Evolutionary conservation across 2,329 filamentous ascomycete genomes (phyloP).

Genomic region (Phialocephala sp.): DNA sequence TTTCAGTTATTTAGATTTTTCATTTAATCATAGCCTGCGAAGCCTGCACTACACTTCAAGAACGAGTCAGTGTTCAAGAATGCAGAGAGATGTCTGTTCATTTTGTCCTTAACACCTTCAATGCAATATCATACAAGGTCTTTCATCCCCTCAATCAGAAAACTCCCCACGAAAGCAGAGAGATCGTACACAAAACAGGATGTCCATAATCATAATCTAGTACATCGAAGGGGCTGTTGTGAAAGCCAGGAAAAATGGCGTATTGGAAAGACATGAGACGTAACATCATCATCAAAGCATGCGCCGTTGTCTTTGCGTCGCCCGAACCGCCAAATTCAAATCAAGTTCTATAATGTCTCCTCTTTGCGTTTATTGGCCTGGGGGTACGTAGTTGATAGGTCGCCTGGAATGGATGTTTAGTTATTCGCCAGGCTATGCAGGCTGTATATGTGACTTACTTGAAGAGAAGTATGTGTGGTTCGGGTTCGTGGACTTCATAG

Average conservation of each 20-base stretch:
- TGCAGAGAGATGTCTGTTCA: slow-evolving; percentile 7
- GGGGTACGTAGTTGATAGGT: slow-evolving; percentile 38
- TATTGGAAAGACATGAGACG: slow-evolving; percentile 42
- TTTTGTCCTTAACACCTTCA: slow-evolving; percentile 8
- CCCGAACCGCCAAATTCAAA: slow-evolving; percentile 36
- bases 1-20: too few species aligned
- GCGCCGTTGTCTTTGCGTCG: slow-evolving; percentile 35
- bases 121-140: slow-evolving; percentile 10
- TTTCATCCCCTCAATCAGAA: slow-evolving; percentile 2
- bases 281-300: slow-evolving; percentile 45
- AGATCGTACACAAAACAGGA: slow-evolving; percentile 26
- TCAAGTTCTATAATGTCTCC: slow-evolving; percentile 26
- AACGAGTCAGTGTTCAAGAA: neutral
- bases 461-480: slow-evolving; percentile 97
- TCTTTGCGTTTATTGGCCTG: slow-evolving; percentile 34
- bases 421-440: neutral
- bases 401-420: slow-evolving; percentile 37
- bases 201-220: slow-evolving; percentile 41
- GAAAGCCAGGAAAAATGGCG: slow-evolving; percentile 34
- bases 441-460: slow-evolving; percentile 69
- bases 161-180: slow-evolving; percentile 14
- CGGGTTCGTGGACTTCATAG: slow-evolving; percentile 98
- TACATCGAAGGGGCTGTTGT: slow-evolving; percentile 37
- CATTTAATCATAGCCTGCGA: too few species aligned
- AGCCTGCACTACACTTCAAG: neutral